phyloP scores from a whole-genome alignment of 495 filamentous ascomycete species.

The Penicillium crystallinum region DNA sequence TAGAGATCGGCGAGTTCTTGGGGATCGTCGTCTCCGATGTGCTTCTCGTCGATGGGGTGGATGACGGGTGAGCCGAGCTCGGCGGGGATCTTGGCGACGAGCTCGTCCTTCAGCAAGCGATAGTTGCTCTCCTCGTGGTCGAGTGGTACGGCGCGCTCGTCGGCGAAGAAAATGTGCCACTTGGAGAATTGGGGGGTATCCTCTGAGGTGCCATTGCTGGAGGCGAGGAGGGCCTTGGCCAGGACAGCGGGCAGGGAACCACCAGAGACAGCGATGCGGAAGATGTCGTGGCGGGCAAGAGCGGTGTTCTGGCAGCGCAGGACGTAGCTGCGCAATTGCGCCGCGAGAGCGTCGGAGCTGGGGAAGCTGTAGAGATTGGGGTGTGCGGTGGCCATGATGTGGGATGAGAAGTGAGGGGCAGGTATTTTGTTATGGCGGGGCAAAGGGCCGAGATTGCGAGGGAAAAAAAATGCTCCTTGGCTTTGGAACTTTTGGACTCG shows the following conservation, averaged over 20 bases:
- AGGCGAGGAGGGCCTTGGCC: slow-evolving; percentile 69
- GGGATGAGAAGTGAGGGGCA: slow-evolving; percentile 3
- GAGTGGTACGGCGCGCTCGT: slow-evolving; percentile 91
- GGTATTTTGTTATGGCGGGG: slow-evolving; percentile 2
- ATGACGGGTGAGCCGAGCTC: slow-evolving; percentile 61
- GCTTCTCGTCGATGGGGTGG: slow-evolving; percentile 66
- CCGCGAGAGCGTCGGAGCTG: slow-evolving; percentile 60
- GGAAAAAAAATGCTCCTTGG: not conserved
- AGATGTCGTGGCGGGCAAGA: slow-evolving; percentile 69
- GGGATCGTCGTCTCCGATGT: slow-evolving; percentile 73
- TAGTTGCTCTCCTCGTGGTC: slow-evolving; percentile 94
- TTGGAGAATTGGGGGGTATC: slow-evolving; percentile 70
- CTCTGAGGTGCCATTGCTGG: slow-evolving; percentile 49
- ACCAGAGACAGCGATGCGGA: slow-evolving; percentile 90
- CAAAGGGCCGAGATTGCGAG: not conserved
- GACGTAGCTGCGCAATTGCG: slow-evolving; percentile 72
- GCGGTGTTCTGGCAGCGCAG: slow-evolving; percentile 73
- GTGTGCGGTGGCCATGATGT: slow-evolving; percentile 44
- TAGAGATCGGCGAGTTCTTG: slow-evolving; percentile 93
- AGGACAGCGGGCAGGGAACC: slow-evolving; percentile 88
- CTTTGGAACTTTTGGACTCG: not conserved
- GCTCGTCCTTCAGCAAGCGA: slow-evolving; percentile 73
- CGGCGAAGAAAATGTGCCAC: slow-evolving; percentile 98
- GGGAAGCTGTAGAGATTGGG: slow-evolving; percentile 83
- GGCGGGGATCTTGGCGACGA: slow-evolving; percentile 79